Evolutionary conservation across 164 flowering plant genomes (phyloP), one percentile per base, ranked within the genome.

Genomic region (Nymphaea colorata): DNA sequence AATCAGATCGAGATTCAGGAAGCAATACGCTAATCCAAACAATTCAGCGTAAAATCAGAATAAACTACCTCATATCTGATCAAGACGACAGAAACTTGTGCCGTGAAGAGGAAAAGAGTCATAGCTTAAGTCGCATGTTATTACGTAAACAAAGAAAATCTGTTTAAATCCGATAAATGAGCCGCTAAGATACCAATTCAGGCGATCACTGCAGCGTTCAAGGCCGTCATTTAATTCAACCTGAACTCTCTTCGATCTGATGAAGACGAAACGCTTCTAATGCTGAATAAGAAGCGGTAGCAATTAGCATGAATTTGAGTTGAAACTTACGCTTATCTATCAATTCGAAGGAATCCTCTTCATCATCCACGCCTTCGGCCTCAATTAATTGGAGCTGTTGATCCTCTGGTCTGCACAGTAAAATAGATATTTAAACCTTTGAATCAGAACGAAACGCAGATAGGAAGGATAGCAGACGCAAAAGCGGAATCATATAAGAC

Each of bases 341-440:
- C 3, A 87, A 82, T 82, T 94, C 96, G 67, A 94, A 94, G 76
- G 87, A 74, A 62, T 91, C 99, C 44, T 93, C 98, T 65, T 94
- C 97, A n/a, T 89, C 95, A 17, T 89, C 95, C 45, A 87, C 64
- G 8, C 89, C 94, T 70, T 91, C 98, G 64, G 96, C 72, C 65
- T 91, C 96, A 18, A 91, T 84, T 70, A 94, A 84, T 86, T 87
- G 99, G 59, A 94, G 43, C 76, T 76, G 78, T 44, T 76, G 81
- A 61, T 88, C 94, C 74, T 93, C 97, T 47, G 93, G 79, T 80
- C 96, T 91, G 86, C 15, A 18, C 5, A 11, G 6, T 5, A 64
- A 64, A 64, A 45, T 45, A 5, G 41, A 61, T 5, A 61, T 4
- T 61, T 2, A 16, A 25, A 15, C 63, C 63, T 61, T 16, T 61